Evolutionary conservation across 257 asterid genomes (phyloP), one percentile per base, ranked within the genome.

Genomic region (Capsicum baccatum): DNA sequence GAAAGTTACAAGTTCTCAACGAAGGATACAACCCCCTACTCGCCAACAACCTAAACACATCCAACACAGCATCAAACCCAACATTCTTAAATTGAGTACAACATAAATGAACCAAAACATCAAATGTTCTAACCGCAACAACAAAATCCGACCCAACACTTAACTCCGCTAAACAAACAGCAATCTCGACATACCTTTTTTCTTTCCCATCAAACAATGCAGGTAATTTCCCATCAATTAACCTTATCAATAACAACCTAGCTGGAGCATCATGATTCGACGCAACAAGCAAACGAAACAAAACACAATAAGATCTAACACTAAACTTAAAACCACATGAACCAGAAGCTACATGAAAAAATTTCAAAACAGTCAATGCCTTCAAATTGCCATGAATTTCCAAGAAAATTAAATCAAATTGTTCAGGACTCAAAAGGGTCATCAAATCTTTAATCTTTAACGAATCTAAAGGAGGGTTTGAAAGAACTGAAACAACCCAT

Each of bases 71-170:
- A 87, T 86, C 88, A 71, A 89, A 87, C 13, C 98, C 94, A 79
- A 84, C 83, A 85, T 83, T 83, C 90, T 83, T 89, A 84, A 96
- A 91, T 83, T 89, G 89, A 26, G 83, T 91, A 37, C 91, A 91
- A 74, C 92, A 93, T 86, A 96, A 89, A 88, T 94, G 95, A 87
- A 93, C 87, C 91, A 96, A 91, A 83, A 92, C 87, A 89, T 96
- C 97, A 84, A 90, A 88, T 17, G 90, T 90, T 87, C 92, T 89
- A 79, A 64, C 67, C 88, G 86, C 92, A 68, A 82, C 47, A 83
- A 86, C 69, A 59, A 82, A 85, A 68, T 63, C 81, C 6, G 86
- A 89, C 76, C 85, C 67, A 66, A 83, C 60, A 88, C 59, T 87
- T 19, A 89, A 81, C 73, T 92, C 93, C 3, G 86, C 90, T 80